A percentile compares a stretch with the other conserved stretches of the same genome.
Evolutionary conservation across 2,329 filamentous ascomycete genomes (phyloP).

Genomic region (Cladophialophora exuberans): DNA sequence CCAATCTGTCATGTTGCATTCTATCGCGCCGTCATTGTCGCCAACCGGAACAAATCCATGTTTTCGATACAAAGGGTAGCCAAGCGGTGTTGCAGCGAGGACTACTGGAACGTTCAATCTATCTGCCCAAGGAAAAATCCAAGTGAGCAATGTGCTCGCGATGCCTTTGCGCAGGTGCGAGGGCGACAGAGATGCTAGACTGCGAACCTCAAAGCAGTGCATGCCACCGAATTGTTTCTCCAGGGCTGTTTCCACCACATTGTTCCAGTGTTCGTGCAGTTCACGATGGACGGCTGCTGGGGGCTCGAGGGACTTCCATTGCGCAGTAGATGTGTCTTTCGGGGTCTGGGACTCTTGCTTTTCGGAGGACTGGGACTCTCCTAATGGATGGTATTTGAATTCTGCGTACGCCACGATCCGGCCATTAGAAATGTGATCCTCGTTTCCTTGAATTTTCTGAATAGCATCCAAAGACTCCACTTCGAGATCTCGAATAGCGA

Average conservation of each 20-base stretch:
- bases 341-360: neutral
- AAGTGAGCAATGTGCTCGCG: slow-evolving; percentile 13
- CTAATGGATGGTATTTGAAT: slow-evolving; percentile 20
- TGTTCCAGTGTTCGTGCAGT: slow-evolving; percentile 14
- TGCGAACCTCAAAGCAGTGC: slow-evolving; percentile 22
- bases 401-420: slow-evolving; percentile 14
- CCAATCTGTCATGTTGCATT: slow-evolving; percentile 21
- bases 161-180: slow-evolving; percentile 19
- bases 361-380: neutral
- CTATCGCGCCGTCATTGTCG: slow-evolving; percentile 5
- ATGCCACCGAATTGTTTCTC: slow-evolving; percentile 4
- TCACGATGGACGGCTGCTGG: slow-evolving; percentile 5
- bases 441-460: neutral
- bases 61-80: slow-evolving; percentile 16
- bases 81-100: slow-evolving; percentile 17
- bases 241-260: slow-evolving; percentile 13
- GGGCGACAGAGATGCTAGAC: slow-evolving; percentile 9
- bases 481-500: slow-evolving; percentile 17
- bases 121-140: slow-evolving; percentile 19
- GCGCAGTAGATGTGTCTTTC: neutral
- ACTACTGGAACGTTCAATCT: slow-evolving; percentile 12
- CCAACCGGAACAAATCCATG: slow-evolving; percentile 20
- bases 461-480: neutral
- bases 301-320: neutral
- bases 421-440: neutral